Base-by-base conservation (phyloP, 805 yeast genomes). In the Candida corydali region DNA sequence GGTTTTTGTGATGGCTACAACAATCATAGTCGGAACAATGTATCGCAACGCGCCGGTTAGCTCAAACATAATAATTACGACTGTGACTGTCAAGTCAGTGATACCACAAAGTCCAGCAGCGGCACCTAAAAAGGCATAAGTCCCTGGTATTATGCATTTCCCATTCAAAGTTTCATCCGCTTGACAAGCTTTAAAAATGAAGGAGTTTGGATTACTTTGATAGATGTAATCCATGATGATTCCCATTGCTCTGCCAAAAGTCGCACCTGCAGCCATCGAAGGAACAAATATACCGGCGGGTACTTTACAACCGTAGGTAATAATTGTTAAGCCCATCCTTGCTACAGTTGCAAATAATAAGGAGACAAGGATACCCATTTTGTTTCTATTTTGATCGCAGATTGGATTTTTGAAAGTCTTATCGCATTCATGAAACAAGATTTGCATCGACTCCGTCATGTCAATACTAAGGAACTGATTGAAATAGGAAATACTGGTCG, bases 271-370 rank as follows among this genome's bases (percentile, higher is more conserved):
- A 0, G 96, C 89, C 95, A 93, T 86, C 1, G 96, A 85, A 2
- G 98, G 98, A 37, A 93, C 95, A 61, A 93, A 83, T 5, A 91
- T 86, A 11, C 98, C 98, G n/a, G 97, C 95, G 0, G 98, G 98
- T 0, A 91, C 89, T 59, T 83, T 87, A 43, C 88, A 80, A 2
- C 96, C 96, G 56, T 94, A 93, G 0, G 98, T 83, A 11, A 93
- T 69, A 18, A 88, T 75, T 18, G 93, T 86, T 34, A 93, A 69
- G 0, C 71, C 44, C 64, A 81, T 76, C 38, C 98, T 69, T 4
- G 86, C 61, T 0, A 78, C 44, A 0, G 96, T 83, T 0, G 97
- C 97, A 35, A 76, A 65, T 0, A 73, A 37, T 15, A 93, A 67
- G 0, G 89, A 72, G 1, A 70, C 44, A 3, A 85, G 49, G 3